These are phyloP conservation scores for Phytophthora parvispora DNA, from an alignment of 352 stramenopile species.

Conservation along the genomic window DNA sequence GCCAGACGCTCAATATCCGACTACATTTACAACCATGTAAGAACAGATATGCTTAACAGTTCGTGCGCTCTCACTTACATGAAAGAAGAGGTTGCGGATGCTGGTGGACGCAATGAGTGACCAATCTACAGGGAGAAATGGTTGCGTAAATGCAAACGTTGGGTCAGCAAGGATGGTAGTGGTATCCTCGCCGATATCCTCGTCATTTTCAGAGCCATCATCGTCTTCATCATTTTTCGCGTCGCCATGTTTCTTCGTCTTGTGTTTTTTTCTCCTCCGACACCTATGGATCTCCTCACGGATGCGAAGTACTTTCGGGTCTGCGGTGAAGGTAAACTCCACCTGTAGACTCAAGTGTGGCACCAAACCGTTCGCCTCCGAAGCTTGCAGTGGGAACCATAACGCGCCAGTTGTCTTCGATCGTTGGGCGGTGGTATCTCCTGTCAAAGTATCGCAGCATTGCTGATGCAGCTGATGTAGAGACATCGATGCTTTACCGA, in stretches of 20 bases:
- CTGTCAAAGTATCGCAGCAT: background rate
- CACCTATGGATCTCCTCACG: conserved; percentile 20
- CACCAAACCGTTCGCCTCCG: conserved; percentile 13
- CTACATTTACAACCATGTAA: conserved; percentile 19
- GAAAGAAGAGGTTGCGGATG: conserved; percentile 72
- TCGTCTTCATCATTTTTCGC: background rate
- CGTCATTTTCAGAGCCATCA: conserved; percentile 1
- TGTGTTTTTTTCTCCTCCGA: conserved; percentile 4
- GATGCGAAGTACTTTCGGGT: conserved; percentile 37
- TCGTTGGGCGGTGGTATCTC: background rate
- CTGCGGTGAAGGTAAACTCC: conserved; percentile 37
- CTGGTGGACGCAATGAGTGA: conserved; percentile 60
- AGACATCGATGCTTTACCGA: conserved; percentile 49
- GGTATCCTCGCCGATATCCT: conserved; percentile 3
- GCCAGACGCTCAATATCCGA: conserved; percentile 64
- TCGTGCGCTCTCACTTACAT: conserved; percentile 33
- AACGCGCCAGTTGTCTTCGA: conserved; percentile 23
- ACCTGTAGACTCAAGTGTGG: conserved; percentile 51
- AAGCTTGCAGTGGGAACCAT: conserved; percentile 54
- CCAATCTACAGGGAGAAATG: conserved; percentile 68
- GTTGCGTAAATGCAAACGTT: conserved; percentile 62
- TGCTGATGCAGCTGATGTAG: conserved; percentile 39
- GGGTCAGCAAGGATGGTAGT: conserved; percentile 48
- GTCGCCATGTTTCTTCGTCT: background rate
- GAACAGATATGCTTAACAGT: background rate